phyloP scores from a whole-genome alignment of 495 filamentous ascomycete species.

The Hypoxylon fragiforme region DNA sequence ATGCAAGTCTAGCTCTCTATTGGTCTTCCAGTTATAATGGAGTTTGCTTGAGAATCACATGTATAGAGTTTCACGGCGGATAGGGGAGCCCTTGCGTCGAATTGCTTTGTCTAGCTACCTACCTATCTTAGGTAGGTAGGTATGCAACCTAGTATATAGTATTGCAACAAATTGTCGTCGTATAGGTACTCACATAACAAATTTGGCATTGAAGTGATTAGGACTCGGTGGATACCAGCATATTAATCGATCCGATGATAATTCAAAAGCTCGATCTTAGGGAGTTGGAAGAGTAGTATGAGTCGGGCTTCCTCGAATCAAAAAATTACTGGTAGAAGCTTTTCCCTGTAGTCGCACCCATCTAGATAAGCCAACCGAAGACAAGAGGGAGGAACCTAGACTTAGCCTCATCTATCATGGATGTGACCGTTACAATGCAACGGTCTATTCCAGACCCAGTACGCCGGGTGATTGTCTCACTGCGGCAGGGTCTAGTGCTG shows the following conservation, averaged over 20 bases:
- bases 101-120: background rate
- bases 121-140: background rate
- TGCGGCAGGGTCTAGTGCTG: background rate
- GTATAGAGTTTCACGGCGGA: slow-evolving; percentile 11
- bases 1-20: background rate
- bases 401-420: slow-evolving; percentile 1
- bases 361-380: background rate
- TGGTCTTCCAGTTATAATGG: slow-evolving; percentile 2
- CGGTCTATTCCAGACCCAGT: background rate
- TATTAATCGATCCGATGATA: slow-evolving; percentile 9
- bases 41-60: slow-evolving; percentile 5
- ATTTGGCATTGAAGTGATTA: slow-evolving; percentile 7
- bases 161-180: background rate
- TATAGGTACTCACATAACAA: too few relatives aligned
- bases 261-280: slow-evolving; percentile 4
- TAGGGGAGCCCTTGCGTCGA: background rate
- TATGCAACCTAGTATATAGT: background rate
- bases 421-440: slow-evolving; percentile 1
- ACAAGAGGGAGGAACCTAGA: background rate
- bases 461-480: slow-evolving; percentile 6
- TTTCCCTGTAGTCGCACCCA: too few relatives aligned
- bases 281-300: too few relatives aligned
- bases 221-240: background rate
- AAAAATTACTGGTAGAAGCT: too few relatives aligned
- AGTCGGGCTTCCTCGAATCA: too few relatives aligned